These are phyloP conservation scores for Gossypioides kirkii DNA, from an alignment of 345 rosid genomes.

Conservation along the genomic window DNA sequence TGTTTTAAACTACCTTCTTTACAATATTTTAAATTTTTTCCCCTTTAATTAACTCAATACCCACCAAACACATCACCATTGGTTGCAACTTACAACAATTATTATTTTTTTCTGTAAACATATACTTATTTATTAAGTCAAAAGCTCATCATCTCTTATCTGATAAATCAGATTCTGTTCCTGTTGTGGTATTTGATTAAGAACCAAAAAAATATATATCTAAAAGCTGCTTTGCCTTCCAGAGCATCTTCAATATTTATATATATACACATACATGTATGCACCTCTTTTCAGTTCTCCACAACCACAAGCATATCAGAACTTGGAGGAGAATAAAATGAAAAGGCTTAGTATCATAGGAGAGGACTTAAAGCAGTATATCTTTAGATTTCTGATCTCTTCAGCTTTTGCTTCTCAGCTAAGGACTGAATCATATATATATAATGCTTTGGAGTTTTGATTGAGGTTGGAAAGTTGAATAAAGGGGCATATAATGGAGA, in stretches of 20 bases:
- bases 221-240: conserved; percentile 42
- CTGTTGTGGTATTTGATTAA: conserved; percentile 55
- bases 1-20: conserved; percentile 18
- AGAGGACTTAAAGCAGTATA: conserved; percentile 24
- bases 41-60: conserved; percentile 11
- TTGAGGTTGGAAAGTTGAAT: conserved; percentile 16
- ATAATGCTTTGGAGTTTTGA: conserved; percentile 8
- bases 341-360: conserved; percentile 7
- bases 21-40: neutral
- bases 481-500: conserved; percentile 2
- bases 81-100: conserved; percentile 13
- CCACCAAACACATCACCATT: conserved; percentile 24
- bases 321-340: neutral
- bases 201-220: conserved; percentile 41
- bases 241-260: conserved; percentile 38
- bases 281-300: conserved; percentile 22
- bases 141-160: conserved; percentile 45
- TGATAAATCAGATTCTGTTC: conserved; percentile 58
- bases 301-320: conserved; percentile 1
- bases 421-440: neutral
- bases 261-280: conserved; percentile 5
- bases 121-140: conserved; percentile 17
- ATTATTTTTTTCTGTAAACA: neutral
- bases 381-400: conserved; percentile 9
- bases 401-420: conserved; percentile 10